Evolutionary conservation across 495 filamentous ascomycete species (phyloP), one percentile per base, ranked within the genome.

Genomic region (Aspergillus baeticus): DNA sequence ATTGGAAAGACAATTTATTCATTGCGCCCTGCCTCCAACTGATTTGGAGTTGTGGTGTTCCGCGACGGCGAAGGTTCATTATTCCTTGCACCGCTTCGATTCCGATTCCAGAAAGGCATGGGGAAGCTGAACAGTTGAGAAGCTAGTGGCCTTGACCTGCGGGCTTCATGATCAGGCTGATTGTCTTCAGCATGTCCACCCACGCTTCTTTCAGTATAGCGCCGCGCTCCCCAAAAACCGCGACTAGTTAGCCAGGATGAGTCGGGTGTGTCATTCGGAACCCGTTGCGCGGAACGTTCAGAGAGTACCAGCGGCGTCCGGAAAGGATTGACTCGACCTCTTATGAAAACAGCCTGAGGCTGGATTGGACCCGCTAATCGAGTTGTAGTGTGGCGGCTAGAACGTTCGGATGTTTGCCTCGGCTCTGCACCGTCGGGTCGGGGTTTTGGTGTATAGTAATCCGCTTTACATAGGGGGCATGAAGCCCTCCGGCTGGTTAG

Each of bases 391-490:
- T 66, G 65, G 45, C 72, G 72, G 29, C 61, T 55, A 45, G 61
- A 46, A 35, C 71, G 67, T 42, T 70, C 74, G 37, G 54, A 51
- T 17, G 68, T 67, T 21, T 64, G 20, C 7, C 62, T 20, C 7
- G 64, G 59, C 34, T 65, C 71, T 59, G 14, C 20, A 43, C 21
- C 21, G 10, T 62, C 57, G 15, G 51, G 33, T 76, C 88, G 87
- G 17, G 89, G 89, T 66, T 96, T 96, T 0, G 92, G 91, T 34
- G 89, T 84, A 69, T 95, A 98, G 71, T 97, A 65, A 50, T 65
- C 63, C 7, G 92, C 87, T 74, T 99, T 99, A 76, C 94, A 98
- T 33, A 98, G 83, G 49, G 95, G 95, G 69, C 95, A 99, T 70
- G 94, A 97, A 18, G 94, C 94, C 57, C 92, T 84, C 58, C 94